Percentiles rank a stretch among this genome's conserved stretches.
phyloP scores from a whole-genome alignment of 805 yeast species.

The Saccharomycopsis sp. region DNA sequence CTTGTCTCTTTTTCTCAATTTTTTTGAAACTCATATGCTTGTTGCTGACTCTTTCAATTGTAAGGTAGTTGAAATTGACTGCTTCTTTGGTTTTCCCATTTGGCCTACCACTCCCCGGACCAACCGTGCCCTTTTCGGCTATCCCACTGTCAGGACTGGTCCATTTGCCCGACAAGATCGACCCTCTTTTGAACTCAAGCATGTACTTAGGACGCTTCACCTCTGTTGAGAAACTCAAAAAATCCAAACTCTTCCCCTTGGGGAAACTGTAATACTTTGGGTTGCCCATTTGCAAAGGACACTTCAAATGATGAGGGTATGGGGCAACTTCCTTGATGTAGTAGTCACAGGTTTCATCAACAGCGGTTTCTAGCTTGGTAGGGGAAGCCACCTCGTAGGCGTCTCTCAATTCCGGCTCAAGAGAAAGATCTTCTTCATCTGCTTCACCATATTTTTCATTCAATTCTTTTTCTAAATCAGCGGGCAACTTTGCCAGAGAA shows the following conservation, averaged over 20 bases:
- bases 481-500: too few relatives aligned
- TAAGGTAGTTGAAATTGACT: slow-evolving; percentile 66
- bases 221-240: slow-evolving; percentile 67
- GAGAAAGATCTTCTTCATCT: slow-evolving; percentile 35
- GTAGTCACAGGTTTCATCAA: slow-evolving; percentile 29
- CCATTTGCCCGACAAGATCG: slow-evolving; percentile 68
- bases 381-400: slow-evolving; percentile 20
- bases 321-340: slow-evolving; percentile 75
- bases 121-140: slow-evolving; percentile 36
- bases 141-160: slow-evolving; percentile 43
- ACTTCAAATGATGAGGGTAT: slow-evolving; percentile 76
- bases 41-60: slow-evolving; percentile 49
- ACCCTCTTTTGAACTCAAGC: slow-evolving; percentile 81
- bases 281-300: slow-evolving; percentile 77
- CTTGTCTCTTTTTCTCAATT: slow-evolving; percentile 35
- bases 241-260: slow-evolving; percentile 52
- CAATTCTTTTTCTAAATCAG: slow-evolving; percentile 28
- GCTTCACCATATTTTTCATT: slow-evolving; percentile 35
- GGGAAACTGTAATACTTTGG: slow-evolving; percentile 52
- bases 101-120: slow-evolving; percentile 72
- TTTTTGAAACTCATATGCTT: slow-evolving; percentile 33
- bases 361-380: slow-evolving; percentile 6
- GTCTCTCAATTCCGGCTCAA: slow-evolving; percentile 34
- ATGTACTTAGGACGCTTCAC: slow-evolving; percentile 71
- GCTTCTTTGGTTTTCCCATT: slow-evolving; percentile 61